These are phyloP conservation scores for Isatis tinctoria DNA, from an alignment of 345 rosid species.

Conservation along the genomic window DNA sequence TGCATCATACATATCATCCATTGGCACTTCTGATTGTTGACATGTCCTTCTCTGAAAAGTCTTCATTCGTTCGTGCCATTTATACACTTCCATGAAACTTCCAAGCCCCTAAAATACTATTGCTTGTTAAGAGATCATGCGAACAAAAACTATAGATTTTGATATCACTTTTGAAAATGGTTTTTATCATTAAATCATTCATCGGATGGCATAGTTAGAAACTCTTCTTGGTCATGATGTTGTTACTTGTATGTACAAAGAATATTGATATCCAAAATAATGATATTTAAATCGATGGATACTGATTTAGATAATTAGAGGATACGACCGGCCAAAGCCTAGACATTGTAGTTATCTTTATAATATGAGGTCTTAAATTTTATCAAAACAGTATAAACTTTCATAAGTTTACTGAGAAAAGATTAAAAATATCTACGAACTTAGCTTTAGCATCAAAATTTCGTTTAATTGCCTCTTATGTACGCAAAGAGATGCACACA, in stretches of 20 bases:
- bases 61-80: background rate
- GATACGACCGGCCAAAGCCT: background rate
- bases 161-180: background rate
- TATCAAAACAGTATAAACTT: background rate
- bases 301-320: background rate
- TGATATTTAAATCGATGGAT: background rate
- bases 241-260: background rate
- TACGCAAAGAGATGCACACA: background rate
- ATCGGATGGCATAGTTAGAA: background rate
- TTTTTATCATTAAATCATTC: background rate
- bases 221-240: background rate
- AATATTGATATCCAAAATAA: background rate
- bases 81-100: slow-evolving; percentile 5
- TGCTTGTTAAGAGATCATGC: background rate
- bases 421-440: background rate
- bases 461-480: background rate
- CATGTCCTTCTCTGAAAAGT: background rate
- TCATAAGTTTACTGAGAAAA: too few species aligned
- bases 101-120: background rate
- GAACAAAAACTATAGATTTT: background rate
- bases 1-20: background rate
- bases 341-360: background rate
- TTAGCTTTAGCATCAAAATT: background rate
- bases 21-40: background rate
- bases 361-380: background rate